phyloP scores from a whole-genome alignment of 2,329 filamentous ascomycete genomes.

The Fusarium agapanthi region DNA sequence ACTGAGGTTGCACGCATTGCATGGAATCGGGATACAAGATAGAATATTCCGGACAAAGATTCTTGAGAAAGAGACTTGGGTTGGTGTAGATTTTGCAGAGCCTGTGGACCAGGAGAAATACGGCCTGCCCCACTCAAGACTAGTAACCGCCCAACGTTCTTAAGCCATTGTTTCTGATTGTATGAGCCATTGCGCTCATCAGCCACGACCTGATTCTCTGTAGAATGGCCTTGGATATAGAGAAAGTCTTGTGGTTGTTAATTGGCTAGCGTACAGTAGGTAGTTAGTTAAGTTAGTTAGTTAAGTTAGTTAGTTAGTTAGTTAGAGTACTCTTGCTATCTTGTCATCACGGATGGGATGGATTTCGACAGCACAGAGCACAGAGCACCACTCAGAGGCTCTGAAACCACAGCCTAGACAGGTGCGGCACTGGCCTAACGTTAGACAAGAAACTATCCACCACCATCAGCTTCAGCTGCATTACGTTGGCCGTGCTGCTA shows the following conservation, averaged over 20 bases:
- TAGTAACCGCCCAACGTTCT: slow-evolving; percentile 12
- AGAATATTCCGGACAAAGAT: background rate
- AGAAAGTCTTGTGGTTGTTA: background rate
- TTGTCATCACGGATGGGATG: background rate
- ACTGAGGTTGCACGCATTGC: slow-evolving; percentile 1
- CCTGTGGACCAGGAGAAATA: background rate
- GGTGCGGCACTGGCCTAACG: slow-evolving; percentile 21
- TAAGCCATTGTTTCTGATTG: slow-evolving; percentile 27
- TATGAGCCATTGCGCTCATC: background rate
- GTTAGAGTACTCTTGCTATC: background rate
- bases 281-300: background rate
- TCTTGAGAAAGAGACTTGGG: background rate
- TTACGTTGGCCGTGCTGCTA: background rate
- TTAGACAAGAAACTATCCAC: slow-evolving; percentile 24
- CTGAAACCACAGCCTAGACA: slow-evolving; percentile 16
- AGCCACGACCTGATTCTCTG: slow-evolving; percentile 1
- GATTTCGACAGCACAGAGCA: slow-evolving; percentile 10
- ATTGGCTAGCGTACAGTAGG: slow-evolving; percentile 7
- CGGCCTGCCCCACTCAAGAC: background rate
- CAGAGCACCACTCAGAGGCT: slow-evolving; percentile 12
- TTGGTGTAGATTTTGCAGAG: background rate
- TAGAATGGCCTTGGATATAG: background rate
- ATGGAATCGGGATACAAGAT: background rate
- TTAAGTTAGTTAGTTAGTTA: background rate
- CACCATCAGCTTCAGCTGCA: background rate